phyloP scores from a whole-genome alignment of 805 yeast species.

The Debaryomyces hansenii region DNA sequence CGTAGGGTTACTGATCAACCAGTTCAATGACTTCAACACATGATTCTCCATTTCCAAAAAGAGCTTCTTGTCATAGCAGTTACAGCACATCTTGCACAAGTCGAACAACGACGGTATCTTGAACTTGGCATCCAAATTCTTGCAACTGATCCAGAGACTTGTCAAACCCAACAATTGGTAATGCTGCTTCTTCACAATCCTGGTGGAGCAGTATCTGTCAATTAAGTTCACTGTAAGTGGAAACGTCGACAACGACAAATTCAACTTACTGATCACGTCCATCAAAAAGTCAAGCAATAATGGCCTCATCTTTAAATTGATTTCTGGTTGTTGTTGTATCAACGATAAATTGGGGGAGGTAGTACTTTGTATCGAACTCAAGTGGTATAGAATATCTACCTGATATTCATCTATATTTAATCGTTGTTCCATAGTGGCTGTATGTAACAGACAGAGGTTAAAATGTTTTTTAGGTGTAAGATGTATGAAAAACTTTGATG shows the following conservation, averaged over 20 bases:
- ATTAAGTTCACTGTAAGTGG: slow-evolving; percentile 46
- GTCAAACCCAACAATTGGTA: slow-evolving; percentile 46
- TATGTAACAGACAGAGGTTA: background rate
- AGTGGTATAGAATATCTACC: slow-evolving; percentile 39
- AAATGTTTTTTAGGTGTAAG: background rate
- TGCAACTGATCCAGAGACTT: slow-evolving; percentile 45
- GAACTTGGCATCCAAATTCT: slow-evolving; percentile 53
- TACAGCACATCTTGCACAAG: slow-evolving; percentile 56
- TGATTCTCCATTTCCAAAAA: slow-evolving; percentile 71
- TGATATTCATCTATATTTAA: slow-evolving; percentile 37
- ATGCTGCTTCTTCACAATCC: slow-evolving; percentile 47
- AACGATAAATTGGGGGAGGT: slow-evolving; percentile 33
- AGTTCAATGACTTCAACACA: slow-evolving; percentile 58
- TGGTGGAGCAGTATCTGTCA: slow-evolving; percentile 44
- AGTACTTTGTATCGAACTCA: slow-evolving; percentile 26
- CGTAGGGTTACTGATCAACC: slow-evolving; percentile 65
- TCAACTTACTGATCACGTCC: slow-evolving; percentile 44
- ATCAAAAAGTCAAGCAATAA: slow-evolving; percentile 42
- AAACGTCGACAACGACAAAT: slow-evolving; percentile 40
- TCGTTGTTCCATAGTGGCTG: slow-evolving; percentile 9
- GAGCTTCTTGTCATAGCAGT: slow-evolving; percentile 53
- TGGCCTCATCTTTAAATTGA: slow-evolving; percentile 45
- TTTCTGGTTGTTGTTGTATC: slow-evolving; percentile 48
- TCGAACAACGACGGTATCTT: slow-evolving; percentile 56
- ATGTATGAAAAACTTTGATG: slow-evolving; percentile 1